Conservation (phyloP, 2,329 filamentous ascomycete species). For the Penicillium sp. region DNA sequence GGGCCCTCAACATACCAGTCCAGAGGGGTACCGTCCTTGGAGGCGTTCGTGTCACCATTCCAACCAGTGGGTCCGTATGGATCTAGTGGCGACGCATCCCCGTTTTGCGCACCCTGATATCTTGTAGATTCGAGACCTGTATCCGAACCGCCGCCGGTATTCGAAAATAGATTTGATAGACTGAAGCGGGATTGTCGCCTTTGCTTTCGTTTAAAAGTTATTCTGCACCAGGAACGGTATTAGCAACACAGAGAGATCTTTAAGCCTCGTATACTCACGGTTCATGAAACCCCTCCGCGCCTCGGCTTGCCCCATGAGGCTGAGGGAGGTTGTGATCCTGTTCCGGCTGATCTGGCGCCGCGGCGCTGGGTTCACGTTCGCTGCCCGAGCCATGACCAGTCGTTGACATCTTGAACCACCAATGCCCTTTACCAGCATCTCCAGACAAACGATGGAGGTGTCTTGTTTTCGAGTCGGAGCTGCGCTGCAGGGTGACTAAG, state of each 20-base stretch:
- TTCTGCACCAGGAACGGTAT: conserved; percentile 22
- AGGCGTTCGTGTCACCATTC: conserved; percentile 25
- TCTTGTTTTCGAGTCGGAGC: conserved; percentile 11
- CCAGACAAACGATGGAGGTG: conserved; percentile 5
- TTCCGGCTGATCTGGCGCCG: conserved; percentile 11
- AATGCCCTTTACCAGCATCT: conserved; percentile 19
- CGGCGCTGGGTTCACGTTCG: conserved; percentile 10
- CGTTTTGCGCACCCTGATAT: conserved; percentile 27
- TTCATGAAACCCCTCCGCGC: conserved; percentile 30
- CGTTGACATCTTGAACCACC: conserved; percentile 27
- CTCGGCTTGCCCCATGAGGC: conserved; percentile 22
- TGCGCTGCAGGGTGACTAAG: conserved; percentile 22
- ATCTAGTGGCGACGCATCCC: conserved; percentile 26
- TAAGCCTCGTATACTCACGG: conserved; percentile 27
- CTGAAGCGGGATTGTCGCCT: conserved; percentile 39
- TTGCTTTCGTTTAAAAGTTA: conserved; percentile 44
- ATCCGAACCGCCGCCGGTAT: conserved; percentile 24
- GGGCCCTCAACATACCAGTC: conserved; percentile 93
- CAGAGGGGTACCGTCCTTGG: conserved; percentile 41
- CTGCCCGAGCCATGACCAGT: conserved; percentile 17
- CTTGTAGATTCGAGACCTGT: conserved; percentile 23
- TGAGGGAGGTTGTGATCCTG: conserved; percentile 13
- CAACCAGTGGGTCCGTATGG: conserved; percentile 18
- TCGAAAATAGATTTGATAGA: conserved; percentile 38
- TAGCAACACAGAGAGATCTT: conserved; percentile 1